Conservation (phyloP, 305 asterid genomes). For the Fraxinus albicans region DNA sequence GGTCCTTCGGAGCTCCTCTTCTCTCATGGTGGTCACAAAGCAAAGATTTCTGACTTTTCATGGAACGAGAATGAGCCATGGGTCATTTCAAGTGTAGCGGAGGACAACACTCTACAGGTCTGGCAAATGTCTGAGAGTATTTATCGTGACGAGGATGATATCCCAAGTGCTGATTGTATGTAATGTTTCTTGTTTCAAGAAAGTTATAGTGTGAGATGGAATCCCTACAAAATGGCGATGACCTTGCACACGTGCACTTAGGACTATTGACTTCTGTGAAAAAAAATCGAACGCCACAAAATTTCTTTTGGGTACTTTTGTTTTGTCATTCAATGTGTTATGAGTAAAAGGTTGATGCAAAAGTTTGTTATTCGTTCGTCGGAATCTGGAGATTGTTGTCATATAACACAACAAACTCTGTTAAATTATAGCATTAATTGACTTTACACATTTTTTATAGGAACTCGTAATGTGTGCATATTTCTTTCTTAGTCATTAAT, state of each 20-base stretch:
- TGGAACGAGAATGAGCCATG: conserved; percentile 88
- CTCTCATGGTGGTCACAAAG: conserved; percentile 95
- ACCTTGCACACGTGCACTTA: not conserved
- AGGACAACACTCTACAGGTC: conserved; percentile 77
- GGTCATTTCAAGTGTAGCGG: conserved; percentile 95
- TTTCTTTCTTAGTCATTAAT: not conserved
- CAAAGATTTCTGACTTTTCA: conserved; percentile 86
- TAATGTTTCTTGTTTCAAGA: conserved; percentile 4
- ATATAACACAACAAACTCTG: not conserved
- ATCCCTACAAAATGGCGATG: not conserved
- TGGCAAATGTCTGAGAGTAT: conserved; percentile 95
- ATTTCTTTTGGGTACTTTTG: not conserved
- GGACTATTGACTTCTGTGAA: not conserved
- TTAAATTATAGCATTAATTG: not conserved
- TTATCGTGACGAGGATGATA: conserved; percentile 64
- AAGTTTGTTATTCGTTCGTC: not conserved
- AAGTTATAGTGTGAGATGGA: not conserved
- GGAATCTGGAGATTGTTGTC: not conserved
- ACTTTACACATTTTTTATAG: not conserved
- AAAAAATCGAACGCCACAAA: not conserved
- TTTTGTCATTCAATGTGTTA: not conserved
- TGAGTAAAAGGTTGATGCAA: not conserved
- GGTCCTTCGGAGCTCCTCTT: conserved; percentile 95
- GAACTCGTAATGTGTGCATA: not conserved
- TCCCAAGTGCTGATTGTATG: conserved; percentile 24